phyloP scores from a whole-genome alignment of 2,329 filamentous ascomycete genomes.

The Magnaporthales sp. region DNA sequence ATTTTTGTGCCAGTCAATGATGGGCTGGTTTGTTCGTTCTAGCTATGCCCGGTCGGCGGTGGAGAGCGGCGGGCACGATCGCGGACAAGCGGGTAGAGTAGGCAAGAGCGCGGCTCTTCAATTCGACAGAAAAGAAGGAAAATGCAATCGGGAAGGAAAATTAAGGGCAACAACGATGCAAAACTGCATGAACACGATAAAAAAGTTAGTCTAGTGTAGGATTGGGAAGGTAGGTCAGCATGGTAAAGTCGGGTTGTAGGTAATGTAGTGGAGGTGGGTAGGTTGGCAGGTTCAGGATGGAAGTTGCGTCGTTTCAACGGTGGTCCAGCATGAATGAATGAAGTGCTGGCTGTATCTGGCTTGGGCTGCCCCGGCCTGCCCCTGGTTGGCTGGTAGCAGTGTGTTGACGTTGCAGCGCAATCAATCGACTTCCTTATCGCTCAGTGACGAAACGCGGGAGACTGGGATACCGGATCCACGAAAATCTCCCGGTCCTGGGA shows the following conservation, averaged over 20 bases:
- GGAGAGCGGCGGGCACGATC: background rate
- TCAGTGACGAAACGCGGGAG: background rate
- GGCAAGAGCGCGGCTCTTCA: background rate
- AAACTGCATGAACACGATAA: background rate
- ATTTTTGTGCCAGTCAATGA: constrained; percentile 25
- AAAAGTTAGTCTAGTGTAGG: background rate
- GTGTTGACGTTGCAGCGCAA: background rate
- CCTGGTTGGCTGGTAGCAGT: background rate
- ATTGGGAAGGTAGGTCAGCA: background rate
- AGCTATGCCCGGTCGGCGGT: background rate
- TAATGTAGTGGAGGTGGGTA: background rate
- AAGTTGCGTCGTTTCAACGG: background rate
- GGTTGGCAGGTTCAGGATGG: background rate
- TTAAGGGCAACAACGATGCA: background rate
- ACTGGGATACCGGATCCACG: background rate
- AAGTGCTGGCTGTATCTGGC: background rate
- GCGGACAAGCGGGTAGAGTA: background rate
- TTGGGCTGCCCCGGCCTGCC: too few relatives aligned
- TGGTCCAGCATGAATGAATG: background rate
- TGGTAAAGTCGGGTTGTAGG: background rate
- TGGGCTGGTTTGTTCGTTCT: background rate
- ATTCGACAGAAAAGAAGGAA: background rate
- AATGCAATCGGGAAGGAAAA: background rate
- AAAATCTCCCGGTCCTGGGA: background rate
- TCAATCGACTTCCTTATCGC: background rate